Percentiles rank a stretch among this genome's conserved stretches.
phyloP scores from a whole-genome alignment of 2,329 filamentous ascomycete genomes.

The Diaporthe humulicola region DNA sequence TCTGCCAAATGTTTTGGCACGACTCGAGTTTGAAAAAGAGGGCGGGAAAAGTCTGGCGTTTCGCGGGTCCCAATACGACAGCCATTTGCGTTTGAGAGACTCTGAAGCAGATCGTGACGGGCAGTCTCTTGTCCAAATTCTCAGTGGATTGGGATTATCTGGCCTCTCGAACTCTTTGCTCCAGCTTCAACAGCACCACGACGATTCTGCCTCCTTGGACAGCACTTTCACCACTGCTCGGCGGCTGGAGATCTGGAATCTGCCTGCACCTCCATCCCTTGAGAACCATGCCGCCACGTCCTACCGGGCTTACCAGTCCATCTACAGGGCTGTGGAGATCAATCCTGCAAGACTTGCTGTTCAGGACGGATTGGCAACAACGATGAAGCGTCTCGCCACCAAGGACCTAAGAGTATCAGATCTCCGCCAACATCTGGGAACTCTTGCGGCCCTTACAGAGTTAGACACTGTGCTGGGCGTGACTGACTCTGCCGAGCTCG shows the following conservation, averaged over 20 bases:
- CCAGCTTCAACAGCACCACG: conserved; percentile 73
- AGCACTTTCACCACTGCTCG: conserved; percentile 84
- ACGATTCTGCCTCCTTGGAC: conserved; percentile 71
- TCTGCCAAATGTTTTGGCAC: conserved; percentile 81
- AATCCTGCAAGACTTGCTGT: conserved; percentile 67
- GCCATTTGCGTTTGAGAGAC: conserved; percentile 76
- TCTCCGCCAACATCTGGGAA: conserved; percentile 69
- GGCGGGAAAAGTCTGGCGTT: conserved; percentile 91
- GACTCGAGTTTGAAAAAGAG: conserved; percentile 90
- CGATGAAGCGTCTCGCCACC: conserved; percentile 69
- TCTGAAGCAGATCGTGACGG: conserved; percentile 70
- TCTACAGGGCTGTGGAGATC: conserved; percentile 75
- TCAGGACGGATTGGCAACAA: conserved; percentile 72
- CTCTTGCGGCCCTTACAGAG: conserved; percentile 82
- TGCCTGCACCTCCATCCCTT: conserved; percentile 77
- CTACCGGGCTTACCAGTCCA: conserved; percentile 84
- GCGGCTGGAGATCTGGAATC: conserved; percentile 91
- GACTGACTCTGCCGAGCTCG: conserved; percentile 69
- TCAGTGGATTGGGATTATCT: conserved; percentile 85
- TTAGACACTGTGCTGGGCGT: conserved; percentile 82
- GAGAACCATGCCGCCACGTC: conserved; percentile 76
- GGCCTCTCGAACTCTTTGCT: conserved; percentile 87
- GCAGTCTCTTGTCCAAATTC: conserved; percentile 79
- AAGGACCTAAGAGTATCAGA: conserved; percentile 63
- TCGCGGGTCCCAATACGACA: conserved; percentile 91